Evolutionary conservation across 169 alveolate species (phyloP).

Genomic region (Cryptosporidium sp.): DNA sequence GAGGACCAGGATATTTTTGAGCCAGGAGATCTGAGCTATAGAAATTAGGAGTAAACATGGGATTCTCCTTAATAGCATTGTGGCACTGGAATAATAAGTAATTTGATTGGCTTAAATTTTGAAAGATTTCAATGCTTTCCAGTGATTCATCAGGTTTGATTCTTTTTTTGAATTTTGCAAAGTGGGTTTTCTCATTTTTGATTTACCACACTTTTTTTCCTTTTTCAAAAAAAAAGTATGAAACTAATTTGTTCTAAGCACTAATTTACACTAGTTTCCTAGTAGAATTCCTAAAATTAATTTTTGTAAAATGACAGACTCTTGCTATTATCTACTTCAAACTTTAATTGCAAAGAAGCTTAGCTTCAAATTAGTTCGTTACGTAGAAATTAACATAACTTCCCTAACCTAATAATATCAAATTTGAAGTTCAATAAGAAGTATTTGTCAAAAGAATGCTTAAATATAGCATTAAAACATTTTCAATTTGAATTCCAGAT

Average conservation of each 20-base stretch:
- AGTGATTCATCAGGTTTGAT: background rate
- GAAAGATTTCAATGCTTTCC: background rate
- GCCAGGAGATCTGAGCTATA: background rate
- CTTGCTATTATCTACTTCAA: background rate
- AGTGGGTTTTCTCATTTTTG: conserved; percentile 22
- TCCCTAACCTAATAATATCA: background rate
- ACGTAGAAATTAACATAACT: background rate
- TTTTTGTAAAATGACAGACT: background rate
- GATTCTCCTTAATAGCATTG: conserved; percentile 8
- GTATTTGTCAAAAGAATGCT: too few relatives aligned
- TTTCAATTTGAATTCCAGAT: too few relatives aligned
- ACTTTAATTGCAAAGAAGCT: background rate
- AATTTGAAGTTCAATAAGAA: too few relatives aligned
- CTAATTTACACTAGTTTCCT: background rate
- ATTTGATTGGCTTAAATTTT: background rate
- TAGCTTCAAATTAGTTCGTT: background rate
- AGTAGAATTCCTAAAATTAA: background rate
- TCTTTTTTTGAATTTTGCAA: conserved; percentile 27
- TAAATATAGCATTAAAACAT: too few relatives aligned
- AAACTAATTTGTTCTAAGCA: background rate
- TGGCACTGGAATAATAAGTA: background rate
- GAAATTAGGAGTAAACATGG: conserved; percentile 1
- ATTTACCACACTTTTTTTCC: conserved; percentile 25
- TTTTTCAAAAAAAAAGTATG: background rate
- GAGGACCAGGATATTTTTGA: background rate